Conservation (phyloP, 2,329 filamentous ascomycete species). For the Colletotrichum trifolii region DNA sequence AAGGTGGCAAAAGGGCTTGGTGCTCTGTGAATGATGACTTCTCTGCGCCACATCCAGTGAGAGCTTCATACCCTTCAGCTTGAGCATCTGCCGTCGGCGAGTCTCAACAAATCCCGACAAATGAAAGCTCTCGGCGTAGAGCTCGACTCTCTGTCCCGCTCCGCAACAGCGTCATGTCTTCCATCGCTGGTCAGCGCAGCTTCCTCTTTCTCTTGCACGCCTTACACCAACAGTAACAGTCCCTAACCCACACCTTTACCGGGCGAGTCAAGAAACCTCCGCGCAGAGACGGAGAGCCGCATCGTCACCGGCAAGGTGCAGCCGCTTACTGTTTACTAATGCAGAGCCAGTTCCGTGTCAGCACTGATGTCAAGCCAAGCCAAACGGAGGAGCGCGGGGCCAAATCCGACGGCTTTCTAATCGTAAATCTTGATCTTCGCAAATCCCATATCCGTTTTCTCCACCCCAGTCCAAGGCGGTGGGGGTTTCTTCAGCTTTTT, state of each 20-base stretch:
- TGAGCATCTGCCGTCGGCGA: neutral
- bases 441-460: slow-evolving; percentile 10
- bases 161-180: neutral
- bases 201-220: slow-evolving; percentile 1
- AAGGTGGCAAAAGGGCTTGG: too few species aligned
- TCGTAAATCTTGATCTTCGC: slow-evolving; percentile 14
- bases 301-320: neutral
- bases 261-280: neutral
- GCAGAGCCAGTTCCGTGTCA: neutral
- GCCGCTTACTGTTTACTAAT: slow-evolving; percentile 1
- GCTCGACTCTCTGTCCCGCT: neutral
- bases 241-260: neutral
- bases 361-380: neutral
- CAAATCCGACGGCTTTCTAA: slow-evolving; percentile 24
- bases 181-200: neutral
- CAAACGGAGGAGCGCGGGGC: neutral
- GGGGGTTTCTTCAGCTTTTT: neutral
- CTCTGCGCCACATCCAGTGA: too few species aligned
- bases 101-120: neutral
- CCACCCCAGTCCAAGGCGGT: neutral
- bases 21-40: too few species aligned
- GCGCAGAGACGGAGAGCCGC: neutral
- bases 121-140: neutral
- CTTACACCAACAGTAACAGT: neutral
- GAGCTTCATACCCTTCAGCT: too few species aligned